These are phyloP conservation scores for Coccomyxa sp. DNA, from an alignment of 139 green algal genomes.

Conservation along the genomic window DNA sequence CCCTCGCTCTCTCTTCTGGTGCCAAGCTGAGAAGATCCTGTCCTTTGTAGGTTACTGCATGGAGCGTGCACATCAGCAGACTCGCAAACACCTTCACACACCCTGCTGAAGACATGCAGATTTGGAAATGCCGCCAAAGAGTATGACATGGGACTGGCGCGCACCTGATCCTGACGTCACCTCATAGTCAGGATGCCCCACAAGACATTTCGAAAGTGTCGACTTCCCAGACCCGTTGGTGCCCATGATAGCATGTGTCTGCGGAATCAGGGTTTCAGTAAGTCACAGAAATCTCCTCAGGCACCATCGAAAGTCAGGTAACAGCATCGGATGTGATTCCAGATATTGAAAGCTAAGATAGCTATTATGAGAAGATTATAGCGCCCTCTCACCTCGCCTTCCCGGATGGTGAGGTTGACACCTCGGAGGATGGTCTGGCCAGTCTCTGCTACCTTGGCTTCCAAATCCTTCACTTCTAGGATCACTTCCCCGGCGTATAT, in stretches of 20 bases:
- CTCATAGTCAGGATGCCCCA: constrained; percentile 95
- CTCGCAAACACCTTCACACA: not conserved
- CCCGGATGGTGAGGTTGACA: constrained; percentile 83
- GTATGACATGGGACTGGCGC: not conserved
- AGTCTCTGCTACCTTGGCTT: constrained; percentile 68
- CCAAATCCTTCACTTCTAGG: constrained; percentile 75
- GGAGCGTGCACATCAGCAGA: not conserved
- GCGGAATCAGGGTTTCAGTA: not conserved
- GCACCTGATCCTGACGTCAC: constrained; percentile 75
- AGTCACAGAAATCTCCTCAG: too few relatives aligned
- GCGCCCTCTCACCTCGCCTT: constrained; percentile 63
- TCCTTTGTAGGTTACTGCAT: constrained; percentile 82
- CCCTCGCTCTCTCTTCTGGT: constrained; percentile 85
- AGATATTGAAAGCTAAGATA: too few relatives aligned
- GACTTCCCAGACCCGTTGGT: constrained; percentile 97
- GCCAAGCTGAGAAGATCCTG: constrained; percentile 89
- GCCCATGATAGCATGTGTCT: constrained; percentile 96
- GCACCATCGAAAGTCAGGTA: too few relatives aligned
- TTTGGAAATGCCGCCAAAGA: not conserved
- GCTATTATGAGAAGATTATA: not conserved
- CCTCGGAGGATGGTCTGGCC: constrained; percentile 80
- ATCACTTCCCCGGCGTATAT: constrained; percentile 35
- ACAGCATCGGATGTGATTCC: too few relatives aligned
- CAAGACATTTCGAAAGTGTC: constrained; percentile 83
- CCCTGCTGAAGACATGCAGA: not conserved